Percentiles rank a stretch among this genome's conserved stretches.
Evolutionary conservation across 208 protist species (phyloP).

Genomic region (Naegleria fowleri): DNA sequence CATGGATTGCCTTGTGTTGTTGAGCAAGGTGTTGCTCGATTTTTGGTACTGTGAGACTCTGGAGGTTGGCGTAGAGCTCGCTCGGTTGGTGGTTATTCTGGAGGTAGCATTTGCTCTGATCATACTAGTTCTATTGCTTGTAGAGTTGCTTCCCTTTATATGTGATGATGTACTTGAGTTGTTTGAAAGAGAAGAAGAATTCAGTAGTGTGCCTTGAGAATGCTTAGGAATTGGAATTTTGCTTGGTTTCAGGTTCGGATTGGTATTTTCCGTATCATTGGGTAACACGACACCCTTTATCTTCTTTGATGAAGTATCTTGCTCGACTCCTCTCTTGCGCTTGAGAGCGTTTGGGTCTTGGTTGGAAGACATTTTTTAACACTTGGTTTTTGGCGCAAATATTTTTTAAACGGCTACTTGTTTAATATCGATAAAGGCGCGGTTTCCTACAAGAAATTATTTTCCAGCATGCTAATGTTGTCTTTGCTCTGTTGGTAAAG

Average conservation of each 20-base stretch:
- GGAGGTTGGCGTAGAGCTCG: not conserved
- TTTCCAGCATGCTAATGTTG: no score
- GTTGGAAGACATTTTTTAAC: slow-evolving; percentile 1
- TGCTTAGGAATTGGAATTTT: not conserved
- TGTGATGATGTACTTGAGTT: not conserved
- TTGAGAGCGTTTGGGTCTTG: not conserved
- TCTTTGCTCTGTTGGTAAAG: no score
- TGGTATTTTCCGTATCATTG: not conserved
- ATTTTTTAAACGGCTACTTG: no score
- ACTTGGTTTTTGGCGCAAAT: not conserved
- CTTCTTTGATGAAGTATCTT: not conserved
- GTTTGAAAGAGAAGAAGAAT: not conserved
- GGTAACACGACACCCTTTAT: no score
- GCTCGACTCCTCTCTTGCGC: not conserved
- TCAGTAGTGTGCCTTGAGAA: not conserved
- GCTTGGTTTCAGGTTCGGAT: not conserved
- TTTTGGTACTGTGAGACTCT: not conserved
- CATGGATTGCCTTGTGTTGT: not conserved
- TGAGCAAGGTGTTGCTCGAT: not conserved
- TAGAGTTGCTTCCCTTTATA: not conserved
- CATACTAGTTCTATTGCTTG: not conserved
- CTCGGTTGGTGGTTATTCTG: not conserved
- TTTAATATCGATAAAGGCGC: no score
- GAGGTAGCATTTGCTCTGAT: not conserved
- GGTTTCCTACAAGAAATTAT: no score